phyloP scores from a whole-genome alignment of 192 early-diverging fungal species.

The Coemansia sp. region DNA sequence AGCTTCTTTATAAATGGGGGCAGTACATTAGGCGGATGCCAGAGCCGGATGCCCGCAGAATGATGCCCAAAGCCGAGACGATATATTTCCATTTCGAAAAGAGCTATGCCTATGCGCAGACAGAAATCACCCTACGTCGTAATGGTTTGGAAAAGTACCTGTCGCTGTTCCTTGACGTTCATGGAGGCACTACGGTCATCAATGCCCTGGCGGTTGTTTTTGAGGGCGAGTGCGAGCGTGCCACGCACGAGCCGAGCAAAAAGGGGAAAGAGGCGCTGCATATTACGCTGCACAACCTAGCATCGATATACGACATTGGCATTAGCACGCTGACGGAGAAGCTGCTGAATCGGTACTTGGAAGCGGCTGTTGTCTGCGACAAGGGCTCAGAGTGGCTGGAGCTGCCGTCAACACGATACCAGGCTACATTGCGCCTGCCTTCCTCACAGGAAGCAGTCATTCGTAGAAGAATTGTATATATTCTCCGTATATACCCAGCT shows the following conservation, averaged over 20 bases:
- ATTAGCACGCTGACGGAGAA: constrained; percentile 25
- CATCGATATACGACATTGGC: constrained; percentile 37
- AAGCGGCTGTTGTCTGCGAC: constrained; percentile 16
- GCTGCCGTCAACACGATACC: constrained; percentile 45
- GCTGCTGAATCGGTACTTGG: constrained; percentile 36
- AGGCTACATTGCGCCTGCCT: constrained; percentile 18
- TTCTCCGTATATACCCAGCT: constrained; percentile 44
- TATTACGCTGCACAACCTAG: constrained; percentile 26
- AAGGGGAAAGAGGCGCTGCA: constrained; percentile 14
- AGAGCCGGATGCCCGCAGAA: constrained; percentile 26
- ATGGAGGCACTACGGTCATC: constrained; percentile 11
- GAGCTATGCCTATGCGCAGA: constrained; percentile 29
- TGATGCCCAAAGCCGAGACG: constrained; percentile 40
- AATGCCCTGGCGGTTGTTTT: constrained; percentile 30
- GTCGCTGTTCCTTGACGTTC: constrained; percentile 24
- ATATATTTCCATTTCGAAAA: constrained; percentile 42
- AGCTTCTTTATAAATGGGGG: constrained; percentile 48
- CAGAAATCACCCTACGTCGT: constrained; percentile 28
- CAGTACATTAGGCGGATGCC: constrained; percentile 46
- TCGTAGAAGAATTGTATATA: constrained; percentile 57
- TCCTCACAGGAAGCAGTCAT: constrained; percentile 44
- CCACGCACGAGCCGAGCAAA: not conserved
- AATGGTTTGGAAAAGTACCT: constrained; percentile 32
- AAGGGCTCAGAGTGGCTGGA: constrained; percentile 8
- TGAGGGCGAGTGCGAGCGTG: constrained; percentile 21